Evolutionary conservation across 176 grass and related monocot genomes (phyloP).

Genomic region (Calamus simplicifolius): DNA sequence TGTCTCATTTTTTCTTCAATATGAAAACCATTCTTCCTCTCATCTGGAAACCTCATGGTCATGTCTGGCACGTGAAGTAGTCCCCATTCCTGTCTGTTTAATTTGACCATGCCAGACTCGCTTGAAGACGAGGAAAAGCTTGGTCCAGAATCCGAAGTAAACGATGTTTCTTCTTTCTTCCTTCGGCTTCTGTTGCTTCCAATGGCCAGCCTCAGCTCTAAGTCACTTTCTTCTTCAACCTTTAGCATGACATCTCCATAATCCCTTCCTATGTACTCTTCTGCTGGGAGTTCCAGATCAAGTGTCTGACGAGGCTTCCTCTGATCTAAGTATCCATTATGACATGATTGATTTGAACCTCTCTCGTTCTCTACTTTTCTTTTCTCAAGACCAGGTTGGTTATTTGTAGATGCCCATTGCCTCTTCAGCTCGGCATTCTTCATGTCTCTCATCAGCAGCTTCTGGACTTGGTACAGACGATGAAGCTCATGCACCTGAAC

Average conservation of each 20-base stretch:
- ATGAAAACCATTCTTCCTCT: slow-evolving; percentile 19
- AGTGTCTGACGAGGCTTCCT: background rate
- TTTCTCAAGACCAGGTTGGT: background rate
- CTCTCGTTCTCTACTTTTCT: background rate
- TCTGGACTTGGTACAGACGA: slow-evolving; percentile 48
- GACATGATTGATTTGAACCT: slow-evolving; percentile 2
- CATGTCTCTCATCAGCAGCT: slow-evolving; percentile 49
- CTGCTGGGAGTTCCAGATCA: background rate
- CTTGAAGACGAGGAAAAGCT: slow-evolving; percentile 36
- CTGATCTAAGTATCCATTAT: background rate
- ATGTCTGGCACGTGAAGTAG: slow-evolving; percentile 18
- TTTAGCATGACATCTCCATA: background rate
- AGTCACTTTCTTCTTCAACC: slow-evolving; percentile 30
- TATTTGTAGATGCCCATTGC: background rate
- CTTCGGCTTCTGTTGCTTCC: slow-evolving; percentile 17
- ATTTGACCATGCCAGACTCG: slow-evolving; percentile 19
- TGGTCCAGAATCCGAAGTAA: slow-evolving; percentile 39
- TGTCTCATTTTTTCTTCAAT: slow-evolving; percentile 22
- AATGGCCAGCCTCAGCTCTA: slow-evolving; percentile 64
- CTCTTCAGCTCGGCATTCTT: slow-evolving; percentile 11
- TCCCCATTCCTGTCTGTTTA: background rate
- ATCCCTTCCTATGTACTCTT: background rate
- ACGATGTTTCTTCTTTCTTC: slow-evolving; percentile 37
- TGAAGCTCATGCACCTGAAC: slow-evolving; percentile 66
- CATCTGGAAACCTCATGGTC: slow-evolving; percentile 39